Percentiles rank a stretch among this genome's conserved stretches.
Evolutionary conservation across 345 rosid species (phyloP).

Genomic region (Lumnitzera racemosa): DNA sequence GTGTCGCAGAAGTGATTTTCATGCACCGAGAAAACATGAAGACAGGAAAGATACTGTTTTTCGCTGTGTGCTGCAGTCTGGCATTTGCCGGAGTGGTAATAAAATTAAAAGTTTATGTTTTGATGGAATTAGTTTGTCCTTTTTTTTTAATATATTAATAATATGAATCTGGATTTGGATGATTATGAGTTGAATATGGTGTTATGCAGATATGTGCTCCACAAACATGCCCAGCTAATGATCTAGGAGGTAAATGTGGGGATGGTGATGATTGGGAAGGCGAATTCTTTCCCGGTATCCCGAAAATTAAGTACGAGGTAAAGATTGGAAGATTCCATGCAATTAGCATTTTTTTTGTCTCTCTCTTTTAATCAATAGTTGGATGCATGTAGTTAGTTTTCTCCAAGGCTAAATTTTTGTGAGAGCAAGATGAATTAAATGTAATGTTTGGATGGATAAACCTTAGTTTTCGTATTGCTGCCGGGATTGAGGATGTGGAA

Average conservation of each 20-base stretch:
- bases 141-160: not conserved
- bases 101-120: no score
- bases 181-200: not conserved
- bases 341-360: not conserved
- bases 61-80: no score
- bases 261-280: conserved; percentile 79
- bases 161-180: not conserved
- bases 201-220: conserved; percentile 47
- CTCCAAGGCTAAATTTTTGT: no score
- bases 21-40: no score
- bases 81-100: no score
- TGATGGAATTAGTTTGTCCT: not conserved
- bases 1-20: no score
- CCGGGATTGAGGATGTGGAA: no score
- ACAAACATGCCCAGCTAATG: conserved; percentile 64
- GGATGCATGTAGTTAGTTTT: no score
- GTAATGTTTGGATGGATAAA: no score
- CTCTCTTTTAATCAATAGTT: not conserved
- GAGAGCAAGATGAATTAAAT: no score
- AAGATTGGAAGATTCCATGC: not conserved
- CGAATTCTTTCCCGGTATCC: conserved; percentile 81
- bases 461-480: no score
- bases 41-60: no score
- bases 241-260: conserved; percentile 42
- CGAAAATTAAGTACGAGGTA: conserved; percentile 82